phyloP scores from a whole-genome alignment of 2,329 filamentous ascomycete genomes.

The Hypoxylon sp. region DNA sequence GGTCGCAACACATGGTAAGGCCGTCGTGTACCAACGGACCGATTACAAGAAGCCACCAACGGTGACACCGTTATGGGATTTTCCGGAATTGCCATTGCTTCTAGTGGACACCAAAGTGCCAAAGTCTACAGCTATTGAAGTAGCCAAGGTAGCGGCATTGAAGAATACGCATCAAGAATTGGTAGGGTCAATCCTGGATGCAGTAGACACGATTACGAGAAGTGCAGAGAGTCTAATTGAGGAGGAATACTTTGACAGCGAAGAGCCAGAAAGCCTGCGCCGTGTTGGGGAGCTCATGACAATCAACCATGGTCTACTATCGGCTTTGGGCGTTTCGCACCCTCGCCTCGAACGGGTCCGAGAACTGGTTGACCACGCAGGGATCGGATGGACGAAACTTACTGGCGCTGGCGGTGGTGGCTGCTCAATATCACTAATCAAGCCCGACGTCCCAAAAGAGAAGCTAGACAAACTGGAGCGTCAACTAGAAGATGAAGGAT shows the following conservation, averaged over 20 bases:
- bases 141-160: constrained; percentile 84
- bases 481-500: constrained; percentile 77
- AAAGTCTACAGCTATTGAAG: constrained; percentile 87
- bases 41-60: constrained; percentile 82
- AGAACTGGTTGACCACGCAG: constrained; percentile 88
- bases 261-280: constrained; percentile 72
- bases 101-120: constrained; percentile 90
- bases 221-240: constrained; percentile 67
- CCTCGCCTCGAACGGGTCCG: constrained; percentile 91
- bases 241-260: constrained; percentile 75
- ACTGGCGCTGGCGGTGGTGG: constrained; percentile 96
- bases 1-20: constrained; percentile 92
- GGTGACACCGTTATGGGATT: constrained; percentile 83
- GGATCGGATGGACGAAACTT: constrained; percentile 96
- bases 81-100: constrained; percentile 91
- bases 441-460: constrained; percentile 69
- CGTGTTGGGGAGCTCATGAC: constrained; percentile 88
- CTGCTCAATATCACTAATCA: constrained; percentile 92
- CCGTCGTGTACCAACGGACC: constrained; percentile 86
- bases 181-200: constrained; percentile 83
- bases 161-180: constrained; percentile 79
- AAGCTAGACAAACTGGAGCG: constrained; percentile 73
- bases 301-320: constrained; percentile 92
- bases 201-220: constrained; percentile 80
- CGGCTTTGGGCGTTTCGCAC: constrained; percentile 94